Evolutionary conservation across 108 stramenopile genomes (phyloP).

Genomic region (Cyclotella kingstonii): DNA sequence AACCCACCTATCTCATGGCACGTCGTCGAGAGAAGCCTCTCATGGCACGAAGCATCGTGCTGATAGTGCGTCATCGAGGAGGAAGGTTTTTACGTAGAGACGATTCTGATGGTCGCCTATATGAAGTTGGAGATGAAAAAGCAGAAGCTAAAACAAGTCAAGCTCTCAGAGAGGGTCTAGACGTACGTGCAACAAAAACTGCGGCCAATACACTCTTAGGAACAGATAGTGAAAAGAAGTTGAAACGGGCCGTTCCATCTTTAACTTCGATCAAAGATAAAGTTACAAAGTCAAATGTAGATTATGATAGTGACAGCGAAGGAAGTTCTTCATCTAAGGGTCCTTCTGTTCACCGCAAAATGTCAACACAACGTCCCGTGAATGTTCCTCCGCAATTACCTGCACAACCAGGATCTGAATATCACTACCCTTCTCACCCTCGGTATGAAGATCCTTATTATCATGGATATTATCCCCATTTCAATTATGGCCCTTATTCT

Average conservation of each 20-base stretch:
- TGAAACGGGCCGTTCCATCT: constrained; percentile 14
- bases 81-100: constrained; percentile 81
- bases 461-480: not conserved
- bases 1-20: constrained; percentile 84
- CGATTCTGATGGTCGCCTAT: constrained; percentile 69
- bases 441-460: constrained; percentile 10
- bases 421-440: not conserved
- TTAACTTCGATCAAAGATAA: no score
- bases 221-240: constrained; percentile 22
- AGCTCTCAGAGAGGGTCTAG: constrained; percentile 81
- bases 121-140: constrained; percentile 85
- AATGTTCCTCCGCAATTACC: not conserved
- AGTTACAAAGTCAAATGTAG: no score
- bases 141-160: constrained; percentile 90
- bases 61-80: constrained; percentile 79
- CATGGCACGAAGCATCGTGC: constrained; percentile 79
- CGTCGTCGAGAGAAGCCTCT: constrained; percentile 81
- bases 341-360: no score
- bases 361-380: no score
- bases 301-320: no score
- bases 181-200: constrained; percentile 81
- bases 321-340: no score
- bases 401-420: constrained; percentile 4
- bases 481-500: not conserved
- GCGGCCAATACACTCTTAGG: constrained; percentile 46